Evolutionary conservation across 1,139 yeast genomes (phyloP).

Genomic region (Suhomyces chickasaworum): DNA sequence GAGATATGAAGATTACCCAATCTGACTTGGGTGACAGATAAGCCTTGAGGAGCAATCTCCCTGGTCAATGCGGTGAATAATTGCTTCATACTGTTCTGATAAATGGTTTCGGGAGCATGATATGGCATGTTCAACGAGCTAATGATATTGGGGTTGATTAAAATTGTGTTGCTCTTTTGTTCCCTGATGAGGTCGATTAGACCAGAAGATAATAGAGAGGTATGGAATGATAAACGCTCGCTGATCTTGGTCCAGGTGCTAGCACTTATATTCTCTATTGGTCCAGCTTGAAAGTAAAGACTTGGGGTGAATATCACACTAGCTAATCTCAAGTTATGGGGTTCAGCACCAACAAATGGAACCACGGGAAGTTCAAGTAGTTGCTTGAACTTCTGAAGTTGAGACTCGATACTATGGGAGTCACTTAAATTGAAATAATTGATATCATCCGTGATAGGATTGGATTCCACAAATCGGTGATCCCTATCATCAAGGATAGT

Average conservation of each 20-base stretch:
- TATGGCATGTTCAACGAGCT: constrained; percentile 48
- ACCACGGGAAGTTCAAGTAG: constrained; percentile 41
- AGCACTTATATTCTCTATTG: constrained; percentile 58
- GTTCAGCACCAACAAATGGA: constrained; percentile 54
- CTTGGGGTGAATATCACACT: constrained; percentile 67
- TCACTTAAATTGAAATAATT: constrained; percentile 43
- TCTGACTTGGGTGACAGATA: constrained; percentile 48
- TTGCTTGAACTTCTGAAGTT: constrained; percentile 46
- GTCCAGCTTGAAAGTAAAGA: constrained; percentile 67
- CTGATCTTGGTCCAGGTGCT: constrained; percentile 56
- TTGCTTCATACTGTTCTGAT: constrained; percentile 37
- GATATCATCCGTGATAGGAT: constrained; percentile 57
- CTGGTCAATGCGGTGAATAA: constrained; percentile 43
- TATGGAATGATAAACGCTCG: constrained; percentile 47
- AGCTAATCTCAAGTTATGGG: constrained; percentile 54
- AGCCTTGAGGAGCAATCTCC: constrained; percentile 44
- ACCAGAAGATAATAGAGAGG: constrained; percentile 58
- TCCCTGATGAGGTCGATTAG: constrained; percentile 56
- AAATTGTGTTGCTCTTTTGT: constrained; percentile 45
- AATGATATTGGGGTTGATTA: constrained; percentile 46
- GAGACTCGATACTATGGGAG: constrained; percentile 33
- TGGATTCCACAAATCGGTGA: constrained; percentile 56
- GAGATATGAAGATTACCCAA: constrained; percentile 51
- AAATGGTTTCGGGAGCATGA: constrained; percentile 52
- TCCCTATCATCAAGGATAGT: constrained; percentile 70